A percentile compares a stretch with the other conserved stretches of the same genome.
Evolutionary conservation across 1,284 basidiomycete species (phyloP).

Genomic region (Irpex sp.): DNA sequence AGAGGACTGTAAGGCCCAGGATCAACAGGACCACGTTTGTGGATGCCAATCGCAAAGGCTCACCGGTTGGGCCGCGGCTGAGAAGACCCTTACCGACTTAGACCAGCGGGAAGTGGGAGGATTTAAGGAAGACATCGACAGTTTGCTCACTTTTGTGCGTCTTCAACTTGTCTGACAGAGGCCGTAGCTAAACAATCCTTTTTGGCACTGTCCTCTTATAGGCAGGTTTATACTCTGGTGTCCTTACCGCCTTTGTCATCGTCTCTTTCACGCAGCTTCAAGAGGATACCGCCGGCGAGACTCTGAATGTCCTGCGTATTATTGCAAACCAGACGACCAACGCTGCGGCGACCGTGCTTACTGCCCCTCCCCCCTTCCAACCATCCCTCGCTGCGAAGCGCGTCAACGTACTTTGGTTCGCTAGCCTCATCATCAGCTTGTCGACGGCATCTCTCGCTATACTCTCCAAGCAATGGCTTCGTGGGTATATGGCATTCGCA

Average conservation of each 20-base stretch:
- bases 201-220: not conserved
- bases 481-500: constrained; percentile 3
- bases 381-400: not conserved
- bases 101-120: not conserved
- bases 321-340: not conserved
- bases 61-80: not conserved
- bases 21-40: no score
- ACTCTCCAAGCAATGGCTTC: constrained; percentile 16
- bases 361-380: not conserved
- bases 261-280: constrained; percentile 7
- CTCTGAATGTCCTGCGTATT: no score
- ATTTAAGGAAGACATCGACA: not conserved
- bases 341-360: not conserved
- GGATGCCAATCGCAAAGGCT: not conserved
- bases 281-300: not conserved
- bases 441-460: constrained; percentile 15
- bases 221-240: constrained; percentile 16
- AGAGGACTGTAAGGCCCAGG: no score
- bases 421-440: constrained; percentile 14
- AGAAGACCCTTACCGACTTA: not conserved
- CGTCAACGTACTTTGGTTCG: constrained; percentile 14
- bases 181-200: not conserved
- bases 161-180: not conserved
- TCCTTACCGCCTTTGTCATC: constrained; percentile 12
- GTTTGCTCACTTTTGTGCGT: not conserved